These are phyloP conservation scores for Raffaelea arxii DNA, from an alignment of 2,329 filamentous ascomycete genomes.

Conservation along the genomic window DNA sequence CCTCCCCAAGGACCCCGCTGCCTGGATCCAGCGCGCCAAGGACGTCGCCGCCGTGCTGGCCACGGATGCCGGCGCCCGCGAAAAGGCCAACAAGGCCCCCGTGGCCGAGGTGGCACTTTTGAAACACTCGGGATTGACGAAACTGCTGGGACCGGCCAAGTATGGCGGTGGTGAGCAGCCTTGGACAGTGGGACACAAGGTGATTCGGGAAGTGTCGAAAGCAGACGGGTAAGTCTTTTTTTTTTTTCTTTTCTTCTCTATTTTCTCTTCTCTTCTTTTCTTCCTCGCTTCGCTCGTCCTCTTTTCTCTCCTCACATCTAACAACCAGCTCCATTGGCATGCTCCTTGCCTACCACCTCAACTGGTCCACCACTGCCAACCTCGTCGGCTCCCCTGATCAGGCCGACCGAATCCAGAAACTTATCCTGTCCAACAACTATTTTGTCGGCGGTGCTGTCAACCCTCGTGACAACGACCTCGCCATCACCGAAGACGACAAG, in stretches of 20 bases:
- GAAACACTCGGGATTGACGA: conserved; percentile 30
- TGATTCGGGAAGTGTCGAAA: conserved; percentile 53
- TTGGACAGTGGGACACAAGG: conserved; percentile 43
- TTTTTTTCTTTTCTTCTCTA: not conserved
- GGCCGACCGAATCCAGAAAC: conserved; percentile 43
- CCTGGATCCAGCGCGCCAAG: conserved; percentile 28
- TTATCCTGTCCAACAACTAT: conserved; percentile 54
- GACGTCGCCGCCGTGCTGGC: conserved; percentile 27
- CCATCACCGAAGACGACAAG: conserved; percentile 43
- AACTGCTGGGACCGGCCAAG: conserved; percentile 26
- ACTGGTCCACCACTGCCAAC: conserved; percentile 53
- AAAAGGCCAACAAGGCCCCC: conserved; percentile 29
- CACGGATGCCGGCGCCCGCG: conserved; percentile 23
- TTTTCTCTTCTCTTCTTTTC: not conserved
- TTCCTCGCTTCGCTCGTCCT: not conserved
- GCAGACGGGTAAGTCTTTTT: conserved; percentile 40
- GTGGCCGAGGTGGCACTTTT: conserved; percentile 28
- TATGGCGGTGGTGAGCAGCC: conserved; percentile 34
- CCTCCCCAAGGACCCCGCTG: conserved; percentile 19
- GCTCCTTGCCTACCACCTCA: conserved; percentile 54
- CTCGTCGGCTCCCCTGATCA: conserved; percentile 52
- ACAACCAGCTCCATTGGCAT: conserved; percentile 47
- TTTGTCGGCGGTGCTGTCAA: conserved; percentile 59
- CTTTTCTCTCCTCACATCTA: no score
- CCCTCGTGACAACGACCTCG: conserved; percentile 51